phyloP scores from a whole-genome alignment of 495 filamentous ascomycete species.

The Sporormia fimetaria region DNA sequence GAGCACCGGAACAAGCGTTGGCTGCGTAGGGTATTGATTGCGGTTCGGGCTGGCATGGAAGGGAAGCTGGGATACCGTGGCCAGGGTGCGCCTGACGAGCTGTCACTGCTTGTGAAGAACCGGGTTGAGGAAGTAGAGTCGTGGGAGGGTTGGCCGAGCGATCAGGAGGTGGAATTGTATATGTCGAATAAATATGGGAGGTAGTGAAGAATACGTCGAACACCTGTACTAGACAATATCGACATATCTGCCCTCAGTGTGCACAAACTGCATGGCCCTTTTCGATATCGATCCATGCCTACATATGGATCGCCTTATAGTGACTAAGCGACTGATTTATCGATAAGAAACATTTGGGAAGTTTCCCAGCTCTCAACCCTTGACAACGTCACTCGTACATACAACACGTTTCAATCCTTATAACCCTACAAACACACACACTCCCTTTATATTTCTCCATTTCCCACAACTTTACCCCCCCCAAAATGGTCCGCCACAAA shows the following conservation, averaged over 20 bases:
- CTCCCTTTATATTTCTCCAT: background rate
- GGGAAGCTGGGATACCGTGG: slow-evolving; percentile 15
- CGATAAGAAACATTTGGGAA: too few relatives aligned
- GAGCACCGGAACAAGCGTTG: slow-evolving; percentile 35
- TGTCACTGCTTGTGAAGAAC: slow-evolving; percentile 30
- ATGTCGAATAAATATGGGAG: too few relatives aligned
- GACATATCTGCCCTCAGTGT: too few relatives aligned
- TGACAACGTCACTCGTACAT: too few relatives aligned
- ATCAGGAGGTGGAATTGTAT: slow-evolving; percentile 43
- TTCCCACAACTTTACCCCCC: background rate
- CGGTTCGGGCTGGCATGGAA: slow-evolving; percentile 45
- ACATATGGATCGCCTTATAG: too few relatives aligned
- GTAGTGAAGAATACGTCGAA: too few relatives aligned
- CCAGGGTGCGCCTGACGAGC: slow-evolving; percentile 20
- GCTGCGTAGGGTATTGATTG: slow-evolving; percentile 41
- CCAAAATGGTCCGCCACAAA: slow-evolving; percentile 78
- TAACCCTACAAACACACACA: background rate
- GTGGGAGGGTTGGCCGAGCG: slow-evolving; percentile 46
- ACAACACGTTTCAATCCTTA: too few relatives aligned
- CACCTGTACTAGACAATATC: too few relatives aligned
- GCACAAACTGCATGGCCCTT: too few relatives aligned
- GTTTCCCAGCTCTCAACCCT: too few relatives aligned
- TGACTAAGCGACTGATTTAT: too few relatives aligned
- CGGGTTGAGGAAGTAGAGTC: slow-evolving; percentile 36
- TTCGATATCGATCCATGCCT: too few relatives aligned